Evolutionary conservation across 345 rosid species (phyloP).

Genomic region (Bretschneidera sinensis): DNA sequence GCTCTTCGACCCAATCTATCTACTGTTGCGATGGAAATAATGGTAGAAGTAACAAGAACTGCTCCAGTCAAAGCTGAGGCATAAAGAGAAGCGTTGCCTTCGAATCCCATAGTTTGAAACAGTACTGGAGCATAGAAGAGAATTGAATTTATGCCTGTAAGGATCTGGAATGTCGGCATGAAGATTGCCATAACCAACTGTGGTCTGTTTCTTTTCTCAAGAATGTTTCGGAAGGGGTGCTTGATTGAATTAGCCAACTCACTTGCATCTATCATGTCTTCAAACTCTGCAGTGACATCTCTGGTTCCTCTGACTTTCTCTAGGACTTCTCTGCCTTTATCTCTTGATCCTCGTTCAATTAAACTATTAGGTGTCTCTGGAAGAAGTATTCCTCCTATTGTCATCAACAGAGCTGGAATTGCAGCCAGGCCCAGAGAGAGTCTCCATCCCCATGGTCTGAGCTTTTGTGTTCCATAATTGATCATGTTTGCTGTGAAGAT

Average conservation of each 20-base stretch:
- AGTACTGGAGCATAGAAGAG: constrained; percentile 92
- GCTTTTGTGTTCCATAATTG: constrained; percentile 76
- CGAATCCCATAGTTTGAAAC: constrained; percentile 89
- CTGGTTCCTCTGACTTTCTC: constrained; percentile 75
- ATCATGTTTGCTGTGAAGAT: constrained; percentile 93
- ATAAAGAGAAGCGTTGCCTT: constrained; percentile 72
- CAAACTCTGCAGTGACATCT: constrained; percentile 67
- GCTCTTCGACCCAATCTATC: constrained; percentile 70
- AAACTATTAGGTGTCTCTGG: constrained; percentile 94
- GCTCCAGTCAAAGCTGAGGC: constrained; percentile 96
- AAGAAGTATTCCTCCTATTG: constrained; percentile 62
- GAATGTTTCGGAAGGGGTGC: constrained; percentile 82
- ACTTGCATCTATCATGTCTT: constrained; percentile 86
- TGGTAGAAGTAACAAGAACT: constrained; percentile 74
- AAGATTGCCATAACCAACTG: constrained; percentile 76
- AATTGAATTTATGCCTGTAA: constrained; percentile 93
- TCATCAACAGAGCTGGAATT: constrained; percentile 73
- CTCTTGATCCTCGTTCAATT: constrained; percentile 57
- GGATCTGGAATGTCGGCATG: constrained; percentile 85
- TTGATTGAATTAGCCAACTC: constrained; percentile 78
- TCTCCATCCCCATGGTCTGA: constrained; percentile 93
- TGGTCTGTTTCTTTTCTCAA: constrained; percentile 66
- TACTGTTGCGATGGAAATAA: constrained; percentile 75
- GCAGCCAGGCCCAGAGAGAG: constrained; percentile 92
- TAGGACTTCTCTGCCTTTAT: constrained; percentile 53